Evolutionary conservation across 495 filamentous ascomycete species (phyloP).

Genomic region (Penicillium lagena): DNA sequence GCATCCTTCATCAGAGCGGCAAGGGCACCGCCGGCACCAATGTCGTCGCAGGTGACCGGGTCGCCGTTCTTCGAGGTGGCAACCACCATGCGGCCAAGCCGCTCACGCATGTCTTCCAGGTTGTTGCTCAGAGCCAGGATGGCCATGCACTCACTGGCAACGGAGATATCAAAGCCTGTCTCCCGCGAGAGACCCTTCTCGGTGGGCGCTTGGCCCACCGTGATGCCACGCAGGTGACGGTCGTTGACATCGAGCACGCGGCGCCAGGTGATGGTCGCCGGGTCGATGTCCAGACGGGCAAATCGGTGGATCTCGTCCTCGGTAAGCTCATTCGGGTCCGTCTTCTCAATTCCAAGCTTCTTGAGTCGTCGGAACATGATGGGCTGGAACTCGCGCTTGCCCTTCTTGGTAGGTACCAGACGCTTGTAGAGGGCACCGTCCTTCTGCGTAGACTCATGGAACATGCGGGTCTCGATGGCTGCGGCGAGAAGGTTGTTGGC

Average conservation of each 20-base stretch:
- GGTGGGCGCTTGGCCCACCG: constrained; percentile 77
- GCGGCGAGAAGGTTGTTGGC: constrained; percentile 98
- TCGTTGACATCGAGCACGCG: constrained; percentile 97
- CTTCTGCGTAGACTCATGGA: constrained; percentile 92
- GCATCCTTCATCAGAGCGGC: constrained; percentile 96
- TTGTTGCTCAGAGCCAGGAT: constrained; percentile 89
- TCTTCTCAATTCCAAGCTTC: constrained; percentile 94
- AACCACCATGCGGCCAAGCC: constrained; percentile 94
- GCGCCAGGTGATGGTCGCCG: constrained; percentile 93
- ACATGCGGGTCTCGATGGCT: constrained; percentile 96
- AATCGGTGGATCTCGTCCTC: constrained; percentile 83
- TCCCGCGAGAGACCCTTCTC: constrained; percentile 81
- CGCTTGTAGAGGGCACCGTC: constrained; percentile 84
- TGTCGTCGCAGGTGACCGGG: constrained; percentile 91
- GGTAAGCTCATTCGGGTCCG: constrained; percentile 81
- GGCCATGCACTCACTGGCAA: constrained; percentile 97
- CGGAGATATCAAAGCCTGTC: constrained; percentile 95
- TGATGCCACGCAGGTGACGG: constrained; percentile 81
- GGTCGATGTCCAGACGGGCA: constrained; percentile 90
- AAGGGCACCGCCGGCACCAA: constrained; percentile 87
- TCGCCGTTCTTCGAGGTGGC: constrained; percentile 79
- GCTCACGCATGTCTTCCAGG: constrained; percentile 85
- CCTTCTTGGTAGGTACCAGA: constrained; percentile 83
- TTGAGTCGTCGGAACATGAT: constrained; percentile 88
- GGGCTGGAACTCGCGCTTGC: constrained; percentile 77